Percentiles rank a stretch among this genome's conserved stretches.
phyloP scores from a whole-genome alignment of 805 yeast genomes.

The Candida oleophila region DNA sequence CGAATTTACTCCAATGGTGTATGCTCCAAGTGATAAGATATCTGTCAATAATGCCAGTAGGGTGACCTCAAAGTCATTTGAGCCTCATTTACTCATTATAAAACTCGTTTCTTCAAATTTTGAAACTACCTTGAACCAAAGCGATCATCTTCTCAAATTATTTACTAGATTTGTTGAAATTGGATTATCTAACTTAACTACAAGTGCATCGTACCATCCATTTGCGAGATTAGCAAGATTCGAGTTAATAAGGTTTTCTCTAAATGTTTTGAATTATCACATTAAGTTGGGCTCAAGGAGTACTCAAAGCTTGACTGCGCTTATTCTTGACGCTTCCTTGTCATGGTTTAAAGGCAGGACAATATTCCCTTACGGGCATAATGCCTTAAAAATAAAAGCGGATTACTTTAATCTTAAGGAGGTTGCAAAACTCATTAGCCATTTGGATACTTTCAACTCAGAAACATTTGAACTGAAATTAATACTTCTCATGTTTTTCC shows the following conservation, averaged over 20 bases:
- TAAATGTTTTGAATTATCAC: slow-evolving; percentile 63
- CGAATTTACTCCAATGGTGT: slow-evolving; percentile 77
- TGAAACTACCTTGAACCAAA: slow-evolving; percentile 73
- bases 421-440: slow-evolving; percentile 37
- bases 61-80: slow-evolving; percentile 46
- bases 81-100: slow-evolving; percentile 71
- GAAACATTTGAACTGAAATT: slow-evolving; percentile 47
- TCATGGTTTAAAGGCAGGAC: slow-evolving; percentile 72
- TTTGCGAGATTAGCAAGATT: slow-evolving; percentile 73
- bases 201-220: slow-evolving; percentile 72
- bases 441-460: slow-evolving; percentile 18
- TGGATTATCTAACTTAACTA: slow-evolving; percentile 42
- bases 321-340: slow-evolving; percentile 64
- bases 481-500: slow-evolving; percentile 55
- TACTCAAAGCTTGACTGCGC: slow-evolving; percentile 42
- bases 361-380: slow-evolving; percentile 83
- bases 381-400: slow-evolving; percentile 65
- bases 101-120: slow-evolving; percentile 71
- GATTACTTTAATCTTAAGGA: slow-evolving; percentile 62
- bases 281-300: slow-evolving; percentile 47
- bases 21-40: slow-evolving; percentile 75
- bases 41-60: slow-evolving; percentile 53
- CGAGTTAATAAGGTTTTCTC: slow-evolving; percentile 67
- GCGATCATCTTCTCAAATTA: slow-evolving; percentile 65
- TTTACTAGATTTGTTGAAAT: slow-evolving; percentile 60